Conservation (phyloP, 306 rosid species). For the Cicer cuneatum region DNA sequence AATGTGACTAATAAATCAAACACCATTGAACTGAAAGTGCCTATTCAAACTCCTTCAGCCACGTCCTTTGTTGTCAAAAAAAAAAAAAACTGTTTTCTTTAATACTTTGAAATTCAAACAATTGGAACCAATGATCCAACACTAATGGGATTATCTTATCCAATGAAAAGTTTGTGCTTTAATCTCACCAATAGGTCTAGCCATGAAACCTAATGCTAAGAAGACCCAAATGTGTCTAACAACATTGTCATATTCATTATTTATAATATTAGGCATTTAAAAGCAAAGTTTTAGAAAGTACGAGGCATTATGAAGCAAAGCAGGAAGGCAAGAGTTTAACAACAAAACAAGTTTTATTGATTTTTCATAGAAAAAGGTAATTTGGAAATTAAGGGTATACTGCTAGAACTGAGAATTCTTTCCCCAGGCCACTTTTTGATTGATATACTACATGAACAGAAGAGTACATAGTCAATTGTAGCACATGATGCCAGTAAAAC, state of each 20-base stretch:
- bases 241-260: conserved; percentile 16
- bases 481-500: conserved; percentile 1
- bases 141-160: conserved; percentile 6
- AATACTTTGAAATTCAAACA: conserved; percentile 8
- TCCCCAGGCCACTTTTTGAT: conserved; percentile 2
- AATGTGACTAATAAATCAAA: conserved; percentile 11
- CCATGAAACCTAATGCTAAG: background rate
- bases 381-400: background rate
- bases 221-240: conserved; percentile 11
- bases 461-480: background rate
- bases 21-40: conserved; percentile 2
- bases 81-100: conserved; percentile 25
- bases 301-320: background rate
- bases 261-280: conserved; percentile 18
- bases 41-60: conserved; percentile 20
- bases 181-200: conserved; percentile 2
- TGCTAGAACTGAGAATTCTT: conserved; percentile 17
- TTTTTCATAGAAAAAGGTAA: background rate
- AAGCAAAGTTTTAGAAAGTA: background rate
- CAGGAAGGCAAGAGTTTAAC: background rate
- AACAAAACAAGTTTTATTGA: background rate
- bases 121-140: conserved; percentile 17
- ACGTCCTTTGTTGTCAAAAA: background rate
- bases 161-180: background rate
- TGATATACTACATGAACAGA: background rate